A percentile compares a stretch with the other conserved stretches of the same genome.
phyloP scores from a whole-genome alignment of 2,329 filamentous ascomycete genomes.

The Corynespora cassiicola region DNA sequence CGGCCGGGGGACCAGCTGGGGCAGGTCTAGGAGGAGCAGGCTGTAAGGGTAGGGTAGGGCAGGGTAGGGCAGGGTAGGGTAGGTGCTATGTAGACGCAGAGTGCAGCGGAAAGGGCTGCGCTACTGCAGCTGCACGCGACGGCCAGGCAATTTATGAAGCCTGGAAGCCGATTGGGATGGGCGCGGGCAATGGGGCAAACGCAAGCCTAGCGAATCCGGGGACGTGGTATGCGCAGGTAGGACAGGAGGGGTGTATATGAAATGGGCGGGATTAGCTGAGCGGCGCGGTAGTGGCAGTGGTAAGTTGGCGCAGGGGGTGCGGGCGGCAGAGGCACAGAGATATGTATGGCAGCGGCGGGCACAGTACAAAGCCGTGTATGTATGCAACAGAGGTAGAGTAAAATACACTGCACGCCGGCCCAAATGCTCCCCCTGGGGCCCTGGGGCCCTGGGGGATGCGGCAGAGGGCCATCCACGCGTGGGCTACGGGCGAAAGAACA shows the following conservation, averaged over 20 bases:
- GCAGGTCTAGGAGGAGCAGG: slow-evolving; percentile 22
- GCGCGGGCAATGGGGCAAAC: slow-evolving; percentile 15
- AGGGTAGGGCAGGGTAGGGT: no score
- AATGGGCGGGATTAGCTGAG: slow-evolving; percentile 30
- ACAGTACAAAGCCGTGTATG: no score
- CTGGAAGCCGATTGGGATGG: slow-evolving; percentile 23
- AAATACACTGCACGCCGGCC: no score
- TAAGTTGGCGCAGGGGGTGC: no score
- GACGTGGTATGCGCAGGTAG: slow-evolving; percentile 27
- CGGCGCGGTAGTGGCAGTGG: slow-evolving; percentile 16
- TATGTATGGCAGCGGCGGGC: no score
- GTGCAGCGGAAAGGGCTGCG: slow-evolving; percentile 33
- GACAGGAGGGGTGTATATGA: slow-evolving; percentile 29
- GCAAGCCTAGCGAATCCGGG: slow-evolving; percentile 22
- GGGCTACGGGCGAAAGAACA: no score
- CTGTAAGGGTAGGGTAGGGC: no score
- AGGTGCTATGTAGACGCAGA: slow-evolving; percentile 29
- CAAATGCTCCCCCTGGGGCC: no score
- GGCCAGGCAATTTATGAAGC: slow-evolving; percentile 33
- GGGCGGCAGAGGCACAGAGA: slow-evolving; percentile 25
- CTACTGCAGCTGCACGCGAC: slow-evolving; percentile 37
- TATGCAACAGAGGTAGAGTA: no score
- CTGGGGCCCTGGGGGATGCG: no score
- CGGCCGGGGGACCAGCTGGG: slow-evolving; percentile 26
- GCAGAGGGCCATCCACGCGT: no score